Base-by-base conservation (phyloP, 78 protist species). In the Isochrysis galbana region DNA sequence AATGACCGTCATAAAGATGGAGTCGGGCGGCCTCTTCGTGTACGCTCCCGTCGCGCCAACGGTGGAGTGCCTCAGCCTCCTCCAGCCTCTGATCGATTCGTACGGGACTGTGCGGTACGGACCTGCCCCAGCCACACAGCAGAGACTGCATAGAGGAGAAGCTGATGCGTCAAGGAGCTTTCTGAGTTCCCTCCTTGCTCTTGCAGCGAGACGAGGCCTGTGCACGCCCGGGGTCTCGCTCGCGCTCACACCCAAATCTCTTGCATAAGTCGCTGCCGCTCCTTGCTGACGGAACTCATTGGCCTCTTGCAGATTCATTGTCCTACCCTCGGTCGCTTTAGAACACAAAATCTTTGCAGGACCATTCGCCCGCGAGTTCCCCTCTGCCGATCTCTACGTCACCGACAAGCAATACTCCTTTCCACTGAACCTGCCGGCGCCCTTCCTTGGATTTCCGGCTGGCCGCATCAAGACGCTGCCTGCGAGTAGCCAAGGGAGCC, bases 41-140 rank as follows among this genome's bases (percentile, higher is more conserved):
- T 89, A 61, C 80, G 42, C 82, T 2, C 91, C 91, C 23, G 91
- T 89, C n/a, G 91, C 91, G 72, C 91, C 91, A 29, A 89, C 91
- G 38, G 4, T 26, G 39, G 91, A 89, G 82, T 48, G 72, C 91
- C 42, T 88, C 39, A 23, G n/a, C 25, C 38, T 88, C 26, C 78
- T 88, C 42, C 25, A 3, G 39, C 78, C 72, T 19, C 39, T 88
- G 39, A 23, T 54, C 48, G 91, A 4, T n/a, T 42, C 74, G 39
- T 23, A 88, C 77, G 91, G 91, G 5, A 44, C 72, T 19, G 32
- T 87, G 19, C 70, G 74, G 34, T 38, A 51, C 91, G n/a, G n/a
- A n/a, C n/a, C n/a, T n/a, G n/a, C n/a, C 38, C 41, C 86, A 69
- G 25, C 74, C 74, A 69, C 74, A 69, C 74, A 69, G 74, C 74